Percentiles rank a stretch among this genome's conserved stretches.
Conservation (phyloP, 176 grass and related monocot species). For the Rhynchospora tenuis region DNA sequence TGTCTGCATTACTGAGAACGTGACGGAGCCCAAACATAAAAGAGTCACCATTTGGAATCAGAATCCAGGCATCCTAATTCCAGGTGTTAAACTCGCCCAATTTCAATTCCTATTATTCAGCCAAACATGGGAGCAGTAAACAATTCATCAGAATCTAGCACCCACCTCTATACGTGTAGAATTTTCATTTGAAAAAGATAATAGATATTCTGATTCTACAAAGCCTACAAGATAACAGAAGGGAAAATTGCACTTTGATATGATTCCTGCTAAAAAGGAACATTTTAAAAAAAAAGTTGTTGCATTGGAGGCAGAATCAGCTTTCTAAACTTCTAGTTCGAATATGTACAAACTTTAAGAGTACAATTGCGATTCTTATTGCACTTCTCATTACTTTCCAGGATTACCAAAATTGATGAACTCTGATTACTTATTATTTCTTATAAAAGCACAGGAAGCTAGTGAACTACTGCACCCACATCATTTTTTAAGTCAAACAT, state of each 20-base stretch:
- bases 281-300: not conserved
- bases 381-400: not conserved
- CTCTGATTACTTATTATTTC: not conserved
- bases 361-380: not conserved
- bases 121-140: not conserved
- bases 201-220: not conserved
- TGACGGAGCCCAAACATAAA: not conserved
- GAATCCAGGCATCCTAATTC: not conserved
- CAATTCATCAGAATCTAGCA: not conserved
- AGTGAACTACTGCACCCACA: not conserved
- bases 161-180: not conserved
- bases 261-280: not conserved
- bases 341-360: not conserved
- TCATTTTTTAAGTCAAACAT: not conserved
- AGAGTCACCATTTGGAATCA: not conserved
- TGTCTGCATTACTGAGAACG: not conserved
- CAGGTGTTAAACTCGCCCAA: not conserved
- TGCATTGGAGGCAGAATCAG: not conserved
- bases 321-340: not conserved
- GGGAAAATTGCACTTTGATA: not conserved
- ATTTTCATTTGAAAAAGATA: not conserved
- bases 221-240: not conserved
- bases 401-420: not conserved
- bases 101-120: not conserved
- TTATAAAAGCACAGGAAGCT: not conserved